Conservation (phyloP, 2,329 filamentous ascomycete species). For the Botrytis tulipae region DNA sequence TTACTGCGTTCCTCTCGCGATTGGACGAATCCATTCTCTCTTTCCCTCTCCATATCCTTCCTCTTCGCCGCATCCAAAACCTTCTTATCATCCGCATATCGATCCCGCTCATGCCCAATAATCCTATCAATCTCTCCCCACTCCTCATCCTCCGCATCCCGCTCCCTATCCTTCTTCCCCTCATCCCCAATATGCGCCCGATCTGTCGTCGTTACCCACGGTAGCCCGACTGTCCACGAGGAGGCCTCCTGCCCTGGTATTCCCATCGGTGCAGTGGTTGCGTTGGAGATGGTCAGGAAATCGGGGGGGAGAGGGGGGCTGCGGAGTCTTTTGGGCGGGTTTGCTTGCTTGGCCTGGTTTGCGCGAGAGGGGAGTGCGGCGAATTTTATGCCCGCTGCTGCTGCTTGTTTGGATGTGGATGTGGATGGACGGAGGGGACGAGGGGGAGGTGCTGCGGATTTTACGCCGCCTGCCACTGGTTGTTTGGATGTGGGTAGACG, state of each 20-base stretch:
- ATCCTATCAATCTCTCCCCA: not conserved
- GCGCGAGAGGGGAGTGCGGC: accelerated
- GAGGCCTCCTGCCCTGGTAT: not conserved
- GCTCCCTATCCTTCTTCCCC: not conserved
- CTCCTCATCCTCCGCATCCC: not conserved
- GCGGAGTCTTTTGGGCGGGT: not conserved
- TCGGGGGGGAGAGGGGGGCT: not conserved
- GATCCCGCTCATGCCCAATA: not conserved
- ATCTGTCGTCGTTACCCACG: not conserved
- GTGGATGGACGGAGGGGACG: not conserved
- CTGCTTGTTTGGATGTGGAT: not conserved
- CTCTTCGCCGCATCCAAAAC: not conserved
- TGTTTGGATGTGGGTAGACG: accelerated
- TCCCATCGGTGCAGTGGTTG: not conserved
- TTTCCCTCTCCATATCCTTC: not conserved
- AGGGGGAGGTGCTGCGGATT: not conserved
- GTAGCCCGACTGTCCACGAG: not conserved
- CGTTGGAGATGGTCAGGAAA: not conserved
- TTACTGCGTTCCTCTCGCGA: not conserved
- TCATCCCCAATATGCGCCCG: not conserved
- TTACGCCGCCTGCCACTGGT: not conserved
- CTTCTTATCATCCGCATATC: not conserved
- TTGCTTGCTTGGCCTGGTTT: accelerated
- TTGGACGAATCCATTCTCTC: not conserved
- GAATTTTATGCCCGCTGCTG: not conserved